Evolutionary conservation across 768 basidiomycete genomes (phyloP), one percentile per base, ranked within the genome.

Genomic region (Coprinellus micaceus): DNA sequence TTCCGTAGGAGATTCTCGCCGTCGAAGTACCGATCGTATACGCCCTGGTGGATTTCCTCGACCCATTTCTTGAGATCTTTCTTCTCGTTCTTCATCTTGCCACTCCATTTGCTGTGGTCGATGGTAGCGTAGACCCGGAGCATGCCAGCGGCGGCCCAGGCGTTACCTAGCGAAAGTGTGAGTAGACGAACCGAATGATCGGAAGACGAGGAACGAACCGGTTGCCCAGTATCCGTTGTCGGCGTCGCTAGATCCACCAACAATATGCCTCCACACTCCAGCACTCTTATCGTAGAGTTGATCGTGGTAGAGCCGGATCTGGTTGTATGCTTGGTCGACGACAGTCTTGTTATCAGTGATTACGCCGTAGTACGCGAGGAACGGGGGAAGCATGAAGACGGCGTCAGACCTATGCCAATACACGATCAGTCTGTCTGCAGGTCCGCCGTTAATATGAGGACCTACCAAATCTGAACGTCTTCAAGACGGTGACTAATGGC

Each of bases 101-200:
- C 71, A 1, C 79, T 73, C 58, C 75, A 90, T 49, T 78, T 70
- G 0, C 89, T 89, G 28, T 81, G 71, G 59, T 81, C 75, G 54
- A 93, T 85, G 0, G 90, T 93, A 1, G 81, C 84, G 0, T 89
- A 74, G 2, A 94, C 93, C 6, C 93, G 84, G 12, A 91, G 74
- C 80, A 93, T 93, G 1, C 94, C 93, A 13, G 84, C 87, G 0
- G 91, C 90, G 0, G 89, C 94, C 94, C 94, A 96, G 2, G 75
- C 93, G 55, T 94, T 94, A 0, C 92, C 92, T 88, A 41, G 46
- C 9, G 17, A 9, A 17, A 17, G 36, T 37, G 9, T 9, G 9
- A 9, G 10, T 9, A 15, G 12, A 24, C 9, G 19, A 19, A 15
- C 13, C 26, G 9, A 28, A 57, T 17, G 26, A 52, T 15, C 48